Conservation (phyloP, 2,329 filamentous ascomycete species). For the Cordyceps javanica region DNA sequence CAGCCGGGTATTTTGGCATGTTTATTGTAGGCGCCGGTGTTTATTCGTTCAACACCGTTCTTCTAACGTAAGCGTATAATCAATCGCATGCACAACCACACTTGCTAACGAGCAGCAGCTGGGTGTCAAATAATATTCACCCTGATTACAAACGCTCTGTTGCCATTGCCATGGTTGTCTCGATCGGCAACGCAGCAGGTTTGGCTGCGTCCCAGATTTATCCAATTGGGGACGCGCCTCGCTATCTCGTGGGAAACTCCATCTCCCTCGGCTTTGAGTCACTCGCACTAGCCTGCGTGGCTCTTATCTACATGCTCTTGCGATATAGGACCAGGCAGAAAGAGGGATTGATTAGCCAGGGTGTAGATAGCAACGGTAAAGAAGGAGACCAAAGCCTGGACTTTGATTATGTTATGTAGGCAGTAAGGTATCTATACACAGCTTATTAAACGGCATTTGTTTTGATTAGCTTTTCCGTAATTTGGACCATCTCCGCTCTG, state of each 20-base stretch:
- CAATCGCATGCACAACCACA: slow-evolving; percentile 11
- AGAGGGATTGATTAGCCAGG: slow-evolving; percentile 3
- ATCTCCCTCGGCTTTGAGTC: slow-evolving; percentile 6
- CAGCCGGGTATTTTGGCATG: slow-evolving; percentile 28
- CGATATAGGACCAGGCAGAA: slow-evolving; percentile 7
- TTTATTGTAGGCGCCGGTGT: slow-evolving; percentile 22
- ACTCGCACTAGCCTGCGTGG: not conserved
- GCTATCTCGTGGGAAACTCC: slow-evolving; percentile 19
- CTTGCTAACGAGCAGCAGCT: slow-evolving; percentile 17
- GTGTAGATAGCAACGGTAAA: slow-evolving; percentile 7
- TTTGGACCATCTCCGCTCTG: too few species aligned
- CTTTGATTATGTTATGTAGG: slow-evolving; percentile 11
- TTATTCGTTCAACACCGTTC: slow-evolving; percentile 15
- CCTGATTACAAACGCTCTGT: slow-evolving; percentile 29
- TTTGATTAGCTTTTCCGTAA: too few species aligned
- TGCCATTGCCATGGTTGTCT: slow-evolving; percentile 24
- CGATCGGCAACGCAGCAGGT: slow-evolving; percentile 24
- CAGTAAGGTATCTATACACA: not conserved
- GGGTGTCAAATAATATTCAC: slow-evolving; percentile 27
- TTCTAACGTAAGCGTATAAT: slow-evolving; percentile 18
- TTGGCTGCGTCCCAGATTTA: slow-evolving; percentile 28
- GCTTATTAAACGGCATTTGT: not conserved
- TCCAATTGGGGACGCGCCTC: slow-evolving; percentile 23
- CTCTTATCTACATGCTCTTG: slow-evolving; percentile 2
- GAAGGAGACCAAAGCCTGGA: slow-evolving; percentile 10